Evolutionary conservation across 495 filamentous ascomycete genomes (phyloP), one percentile per base, ranked within the genome.

Genomic region (Amphirosellinia nigrospora): DNA sequence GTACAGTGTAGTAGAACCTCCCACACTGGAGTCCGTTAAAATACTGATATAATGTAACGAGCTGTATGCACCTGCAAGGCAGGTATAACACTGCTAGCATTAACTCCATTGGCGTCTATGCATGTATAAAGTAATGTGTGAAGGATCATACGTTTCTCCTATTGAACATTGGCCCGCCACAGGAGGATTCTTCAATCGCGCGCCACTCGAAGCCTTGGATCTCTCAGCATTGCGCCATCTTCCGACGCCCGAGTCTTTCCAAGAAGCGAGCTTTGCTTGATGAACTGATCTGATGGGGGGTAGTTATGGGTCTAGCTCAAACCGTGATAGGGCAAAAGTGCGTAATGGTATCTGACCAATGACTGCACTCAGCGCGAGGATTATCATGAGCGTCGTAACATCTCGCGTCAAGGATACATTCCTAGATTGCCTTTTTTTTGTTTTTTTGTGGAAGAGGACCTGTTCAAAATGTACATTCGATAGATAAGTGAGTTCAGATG

Each of bases 281-380:
- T 64, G 36, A 30, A 50, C 41, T 64, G 61, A 64, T 64, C n/a
- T n/a, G n/a, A n/a, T n/a, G n/a, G 38, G 32, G 53, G 28, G 28
- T n/a, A n/a, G 2, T 3, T 26, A 16, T 32, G 52, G 30, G 28
- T 8, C 28, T 58, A 21, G 28, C 30, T 34, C 8, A 21, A 36
- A 53, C 26, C 16, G 50, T 53, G 26, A 53, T 53, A 28, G 34
- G 58, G 58, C 21, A 41, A 15, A 39, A 19, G 58, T 30, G 36
- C 16, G 19, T 2, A 34, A n/a, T 10, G 21, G 60, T 32, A 46
- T n/a, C 39, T 46, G 26, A 38, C 39, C 36, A 45, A 63, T 43
- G 38, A 39, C 38, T 23, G 4, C n/a, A 19, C 11, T 15, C 34
- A 9, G 11, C 4, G 23, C 60, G 39, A 43, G 38, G 19, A 63